Conservation (phyloP, 176 grass and related monocot species). For the Musa troglodytarum region DNA sequence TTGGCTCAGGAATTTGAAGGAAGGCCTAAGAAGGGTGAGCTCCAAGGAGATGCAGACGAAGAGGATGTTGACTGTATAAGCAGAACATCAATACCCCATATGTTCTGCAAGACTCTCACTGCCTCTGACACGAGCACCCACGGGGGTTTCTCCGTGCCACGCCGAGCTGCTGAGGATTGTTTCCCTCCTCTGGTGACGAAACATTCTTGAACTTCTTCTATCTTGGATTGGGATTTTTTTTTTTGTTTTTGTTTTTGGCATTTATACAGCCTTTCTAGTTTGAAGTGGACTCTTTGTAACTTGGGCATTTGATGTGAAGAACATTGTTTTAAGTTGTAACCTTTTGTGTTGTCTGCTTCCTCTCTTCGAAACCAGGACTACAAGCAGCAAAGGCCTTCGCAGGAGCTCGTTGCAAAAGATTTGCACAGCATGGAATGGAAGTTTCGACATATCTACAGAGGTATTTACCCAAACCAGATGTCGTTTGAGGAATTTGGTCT, state of each 20-base stretch:
- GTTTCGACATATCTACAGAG: slow-evolving; percentile 90
- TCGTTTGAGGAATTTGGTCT: not conserved
- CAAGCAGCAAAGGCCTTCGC: slow-evolving; percentile 64
- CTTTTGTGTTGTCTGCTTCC: slow-evolving; percentile 11
- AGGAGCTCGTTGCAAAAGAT: slow-evolving; percentile 86
- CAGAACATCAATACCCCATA: slow-evolving; percentile 61
- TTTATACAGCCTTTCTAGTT: not conserved
- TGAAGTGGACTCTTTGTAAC: not conserved
- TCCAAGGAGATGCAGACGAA: slow-evolving; percentile 40
- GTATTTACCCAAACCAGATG: slow-evolving; percentile 10
- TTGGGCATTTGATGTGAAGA: not conserved
- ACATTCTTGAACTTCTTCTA: slow-evolving; percentile 1
- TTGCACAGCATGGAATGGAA: slow-evolving; percentile 75
- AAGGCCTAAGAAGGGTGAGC: slow-evolving; percentile 27
- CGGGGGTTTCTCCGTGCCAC: slow-evolving; percentile 97
- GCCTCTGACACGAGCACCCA: slow-evolving; percentile 97
- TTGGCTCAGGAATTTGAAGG: slow-evolving; percentile 44
- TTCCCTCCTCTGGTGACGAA: slow-evolving; percentile 71
- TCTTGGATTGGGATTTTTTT: not conserved
- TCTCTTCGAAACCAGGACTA: slow-evolving; percentile 46
- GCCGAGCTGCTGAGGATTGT: slow-evolving; percentile 91
- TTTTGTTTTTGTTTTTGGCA: not conserved
- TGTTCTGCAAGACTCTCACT: slow-evolving; percentile 98
- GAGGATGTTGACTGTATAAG: slow-evolving; percentile 43
- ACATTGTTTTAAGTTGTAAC: slow-evolving; percentile 11